Evolutionary conservation across 768 basidiomycete genomes (phyloP).

Genomic region (Collybia sordida): DNA sequence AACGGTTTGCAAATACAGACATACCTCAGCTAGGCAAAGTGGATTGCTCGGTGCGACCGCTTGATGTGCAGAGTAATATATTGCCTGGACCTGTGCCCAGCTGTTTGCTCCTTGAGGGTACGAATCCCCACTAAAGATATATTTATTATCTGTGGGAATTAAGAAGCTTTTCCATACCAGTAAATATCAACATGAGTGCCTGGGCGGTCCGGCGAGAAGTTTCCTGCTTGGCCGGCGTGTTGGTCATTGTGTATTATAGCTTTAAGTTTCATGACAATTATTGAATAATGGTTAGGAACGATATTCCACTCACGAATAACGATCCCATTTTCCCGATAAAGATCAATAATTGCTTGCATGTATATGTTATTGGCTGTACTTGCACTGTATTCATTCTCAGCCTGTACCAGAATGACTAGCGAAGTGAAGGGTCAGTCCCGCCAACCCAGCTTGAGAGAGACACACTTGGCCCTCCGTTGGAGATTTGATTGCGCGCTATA

Average conservation of each 20-base stretch:
- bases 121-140: constrained; percentile 42
- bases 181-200: constrained; percentile 49
- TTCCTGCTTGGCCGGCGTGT: constrained; percentile 44
- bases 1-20: background rate
- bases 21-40: constrained; percentile 50
- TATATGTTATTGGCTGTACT: constrained; percentile 40
- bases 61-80: constrained; percentile 45
- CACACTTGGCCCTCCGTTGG: constrained; percentile 57
- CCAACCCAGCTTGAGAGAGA: constrained; percentile 3
- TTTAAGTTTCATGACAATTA: constrained; percentile 13
- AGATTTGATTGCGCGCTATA: constrained; percentile 55
- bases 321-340: constrained; percentile 44
- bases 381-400: constrained; percentile 55
- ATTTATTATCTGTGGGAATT: background rate
- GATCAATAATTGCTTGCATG: constrained; percentile 50
- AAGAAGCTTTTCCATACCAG: constrained; percentile 29
- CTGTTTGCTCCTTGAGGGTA: constrained; percentile 48
- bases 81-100: constrained; percentile 50
- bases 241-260: constrained; percentile 52
- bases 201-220: constrained; percentile 48
- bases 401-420: constrained; percentile 48
- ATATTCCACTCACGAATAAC: constrained; percentile 40
- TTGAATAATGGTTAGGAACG: background rate
- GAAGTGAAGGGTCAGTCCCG: background rate
- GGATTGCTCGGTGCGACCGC: constrained; percentile 44